These are phyloP conservation scores for Aspergillus heteromorphus DNA, from an alignment of 495 filamentous ascomycete species.

Conservation along the genomic window DNA sequence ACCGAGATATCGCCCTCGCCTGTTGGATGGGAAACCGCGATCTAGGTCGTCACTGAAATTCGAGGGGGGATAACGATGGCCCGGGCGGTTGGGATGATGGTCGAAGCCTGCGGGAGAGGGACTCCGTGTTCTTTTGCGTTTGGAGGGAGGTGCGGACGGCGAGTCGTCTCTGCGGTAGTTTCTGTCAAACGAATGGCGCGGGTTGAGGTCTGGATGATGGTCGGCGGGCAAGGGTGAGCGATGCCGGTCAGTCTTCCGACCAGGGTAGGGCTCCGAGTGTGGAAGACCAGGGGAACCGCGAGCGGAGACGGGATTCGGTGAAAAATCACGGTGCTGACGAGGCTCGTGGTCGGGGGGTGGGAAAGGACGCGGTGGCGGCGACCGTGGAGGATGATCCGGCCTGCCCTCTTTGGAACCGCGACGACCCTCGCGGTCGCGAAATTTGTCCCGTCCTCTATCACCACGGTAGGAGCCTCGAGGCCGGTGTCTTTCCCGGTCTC, in stretches of 20 bases:
- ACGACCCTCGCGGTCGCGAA: conserved; percentile 31
- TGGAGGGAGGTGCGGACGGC: conserved; percentile 29
- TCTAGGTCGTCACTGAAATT: conserved; percentile 29
- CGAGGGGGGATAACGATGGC: conserved; percentile 20
- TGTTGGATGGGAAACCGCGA: conserved; percentile 22
- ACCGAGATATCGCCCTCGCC: conserved; percentile 30
- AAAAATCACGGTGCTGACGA: conserved; percentile 27
- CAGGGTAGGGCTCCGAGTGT: conserved; percentile 8
- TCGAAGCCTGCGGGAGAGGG: conserved; percentile 33
- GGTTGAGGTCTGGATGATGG: conserved; percentile 11
- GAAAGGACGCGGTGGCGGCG: conserved; percentile 33
- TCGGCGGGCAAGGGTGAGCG: conserved; percentile 17
- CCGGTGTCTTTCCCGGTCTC: conserved; percentile 33
- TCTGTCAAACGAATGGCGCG: conserved; percentile 16
- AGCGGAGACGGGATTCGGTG: conserved; percentile 22
- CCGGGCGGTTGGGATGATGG: conserved; percentile 18
- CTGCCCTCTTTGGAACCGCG: conserved; percentile 27
- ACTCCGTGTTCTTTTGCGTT: conserved; percentile 44
- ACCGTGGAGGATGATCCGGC: conserved; percentile 28
- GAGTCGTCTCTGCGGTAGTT: conserved; percentile 29
- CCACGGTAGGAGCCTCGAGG: conserved; percentile 37
- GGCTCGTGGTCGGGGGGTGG: conserved; percentile 25
- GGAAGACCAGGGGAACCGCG: conserved; percentile 29
- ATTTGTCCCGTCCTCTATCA: conserved; percentile 32
- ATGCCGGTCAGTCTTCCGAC: conserved; percentile 12